These are phyloP conservation scores for Solanum clarkiae DNA, from an alignment of 257 asterid species.

Conservation along the genomic window DNA sequence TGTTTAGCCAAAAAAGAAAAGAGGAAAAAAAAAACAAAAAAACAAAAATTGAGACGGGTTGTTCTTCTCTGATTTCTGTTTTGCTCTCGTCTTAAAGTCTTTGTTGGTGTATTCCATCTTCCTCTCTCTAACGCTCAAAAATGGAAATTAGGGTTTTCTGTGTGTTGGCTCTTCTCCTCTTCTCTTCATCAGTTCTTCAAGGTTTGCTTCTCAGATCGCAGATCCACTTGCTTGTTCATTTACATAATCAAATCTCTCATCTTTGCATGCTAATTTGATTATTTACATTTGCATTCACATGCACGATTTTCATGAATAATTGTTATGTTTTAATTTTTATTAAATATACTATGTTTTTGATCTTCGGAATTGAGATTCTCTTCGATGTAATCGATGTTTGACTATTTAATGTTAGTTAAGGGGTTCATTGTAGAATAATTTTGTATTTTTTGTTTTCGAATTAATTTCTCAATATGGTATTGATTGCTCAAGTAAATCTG, in stretches of 20 bases:
- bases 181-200: slow-evolving; percentile 57
- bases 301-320: neutral
- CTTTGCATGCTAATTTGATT: neutral
- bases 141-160: slow-evolving; percentile 63
- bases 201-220: slow-evolving; percentile 37
- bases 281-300: neutral
- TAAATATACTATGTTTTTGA: neutral
- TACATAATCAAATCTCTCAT: neutral
- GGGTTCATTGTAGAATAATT: neutral
- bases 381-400: neutral
- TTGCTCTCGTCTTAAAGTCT: neutral
- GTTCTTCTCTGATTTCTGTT: neutral
- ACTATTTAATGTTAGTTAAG: neutral
- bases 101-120: neutral
- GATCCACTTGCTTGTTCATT: neutral
- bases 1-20: neutral
- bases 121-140: neutral
- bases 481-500: neutral
- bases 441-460: neutral
- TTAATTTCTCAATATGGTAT: neutral
- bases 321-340: neutral
- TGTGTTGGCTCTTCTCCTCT: slow-evolving; percentile 50
- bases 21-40: neutral
- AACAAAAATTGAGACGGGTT: neutral
- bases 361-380: neutral